Evolutionary conservation across 371 early-diverging fungal species (phyloP), one percentile per base, ranked within the genome.

Genomic region (Lichtheimia corymbifera): DNA sequence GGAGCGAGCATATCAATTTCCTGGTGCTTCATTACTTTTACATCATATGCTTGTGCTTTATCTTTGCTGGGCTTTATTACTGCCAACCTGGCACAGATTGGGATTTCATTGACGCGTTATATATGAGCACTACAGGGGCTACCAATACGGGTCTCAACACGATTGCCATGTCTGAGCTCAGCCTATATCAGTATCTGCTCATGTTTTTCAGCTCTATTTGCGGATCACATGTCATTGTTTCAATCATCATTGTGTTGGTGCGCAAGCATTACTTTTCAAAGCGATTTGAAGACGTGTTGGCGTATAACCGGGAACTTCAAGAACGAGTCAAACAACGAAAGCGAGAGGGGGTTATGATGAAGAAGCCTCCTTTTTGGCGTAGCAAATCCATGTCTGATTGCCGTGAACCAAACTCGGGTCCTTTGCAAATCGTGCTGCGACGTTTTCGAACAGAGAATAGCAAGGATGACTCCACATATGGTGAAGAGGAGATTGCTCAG

Each of bases 81-180:
- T 67, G 63, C 30, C 58, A 78, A 56, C 68, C 74, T 24, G 77
- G 71, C 2, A 72, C 72, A 3, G 18, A 62, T 24, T 72, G 72
- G 72, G 50, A 53, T 14, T 78, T 63, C 43, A 58, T 73, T 22
- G 73, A 78, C 53, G 65, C 70, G 0, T 49, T 78, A 5, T 77
- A 66, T 43, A 70, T 74, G 70, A 66, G 66, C 2, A 67, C 68
- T 11, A 71, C 74, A 13, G 67, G 63, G 11, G 50, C 55, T 13
- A 77, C 77, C 4, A 68, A 68, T 49, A 74, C 74, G 4, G 74
- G 77, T 41, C 27, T 77, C 4, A 77, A 72, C 25, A 70, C 74
- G 14, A 62, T 77, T 13, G 53, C 66, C 14, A 66, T 77, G 64
- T 74, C 72, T 15, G 24, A 59, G 18, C 63, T 77, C 59, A 59